Evolutionary conservation across 352 stramenopile genomes (phyloP).

Genomic region (Pythium coloratum): DNA sequence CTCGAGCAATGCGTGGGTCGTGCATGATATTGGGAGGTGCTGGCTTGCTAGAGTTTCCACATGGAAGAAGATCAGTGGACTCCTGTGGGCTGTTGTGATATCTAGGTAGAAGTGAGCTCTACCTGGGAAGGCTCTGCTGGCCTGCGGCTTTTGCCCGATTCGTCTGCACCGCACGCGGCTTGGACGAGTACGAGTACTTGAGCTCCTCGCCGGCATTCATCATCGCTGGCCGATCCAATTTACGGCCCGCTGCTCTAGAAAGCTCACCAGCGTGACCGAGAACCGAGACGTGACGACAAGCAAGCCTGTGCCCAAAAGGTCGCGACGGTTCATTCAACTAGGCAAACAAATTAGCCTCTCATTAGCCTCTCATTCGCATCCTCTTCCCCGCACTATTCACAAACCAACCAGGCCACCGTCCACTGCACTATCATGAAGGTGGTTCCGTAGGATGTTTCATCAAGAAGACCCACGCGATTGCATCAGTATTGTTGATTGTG

Average conservation of each 20-base stretch:
- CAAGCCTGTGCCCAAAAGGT: conserved; percentile 22
- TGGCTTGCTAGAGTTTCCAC: conserved; percentile 25
- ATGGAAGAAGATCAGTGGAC: not conserved
- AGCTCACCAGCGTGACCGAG: not conserved
- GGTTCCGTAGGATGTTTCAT: no score
- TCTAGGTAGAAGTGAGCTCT: not conserved
- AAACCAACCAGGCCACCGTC: no score
- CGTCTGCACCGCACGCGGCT: conserved; percentile 69
- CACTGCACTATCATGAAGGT: no score
- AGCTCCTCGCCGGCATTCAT: conserved; percentile 55
- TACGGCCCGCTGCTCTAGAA: not conserved
- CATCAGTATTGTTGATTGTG: no score
- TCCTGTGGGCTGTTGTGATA: not conserved
- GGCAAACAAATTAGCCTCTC: not conserved
- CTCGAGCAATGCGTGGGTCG: conserved; percentile 59
- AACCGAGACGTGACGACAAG: not conserved
- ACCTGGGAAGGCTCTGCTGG: not conserved
- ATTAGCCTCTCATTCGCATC: not conserved
- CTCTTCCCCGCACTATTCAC: no score
- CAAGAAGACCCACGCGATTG: no score
- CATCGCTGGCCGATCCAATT: not conserved
- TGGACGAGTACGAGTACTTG: conserved; percentile 79
- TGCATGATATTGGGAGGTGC: conserved; percentile 73
- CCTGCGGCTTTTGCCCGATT: conserved; percentile 43
- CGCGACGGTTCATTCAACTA: conserved; percentile 34